Base-by-base conservation (phyloP, 306 rosid species). In the Gynostemma pentaphyllum region DNA sequence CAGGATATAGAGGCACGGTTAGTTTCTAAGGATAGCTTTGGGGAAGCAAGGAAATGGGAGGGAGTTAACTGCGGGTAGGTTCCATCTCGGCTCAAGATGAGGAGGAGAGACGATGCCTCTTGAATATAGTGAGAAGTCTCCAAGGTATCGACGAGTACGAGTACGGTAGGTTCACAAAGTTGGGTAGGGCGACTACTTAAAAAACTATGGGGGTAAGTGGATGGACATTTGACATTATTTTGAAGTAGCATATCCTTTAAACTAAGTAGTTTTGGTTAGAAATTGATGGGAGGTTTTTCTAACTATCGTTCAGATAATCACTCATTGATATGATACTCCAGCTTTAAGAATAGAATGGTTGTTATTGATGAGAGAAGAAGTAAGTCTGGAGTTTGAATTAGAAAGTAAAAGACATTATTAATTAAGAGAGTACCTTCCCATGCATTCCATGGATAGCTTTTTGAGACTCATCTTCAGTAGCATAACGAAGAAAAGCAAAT, bases 401-500 rank as follows among this genome's bases (percentile, higher is more conserved):
- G 60, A 4, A 52, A 15, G 27, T 5, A 37, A 23, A 32, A 7
- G 7, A 7, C 37, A 32, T 32, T 32, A 2, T 2, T 32, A n/a
- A n/a, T n/a, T n/a, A n/a, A n/a, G n/a, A n/a, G n/a, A 44, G n/a
- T 65, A 91, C 98, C 96, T 85, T 85, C 67, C 98, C 92, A 69
- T 91, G 98, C 98, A 91, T 82, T 72, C 96, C 95, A 19, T 87
- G 80, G 12, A 91, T 88, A 74, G 96, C 98, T 52, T 80, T 79
- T 41, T 69, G 87, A 23, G 98, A 85, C 60, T 84, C 95, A 66
- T 88, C 92, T 78, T 81, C 83, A 1, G 89, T 79, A 70, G 81
- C 86, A 57, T 91, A 91, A 27, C 78, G 83, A 42, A 91, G 86
- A 72, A 91, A 91, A 9, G 95, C 96, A 78, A 91, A 91, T 45